Evolutionary conservation across 176 grass and related monocot genomes (phyloP).

Genomic region (Cenchrus fungigraminus): DNA sequence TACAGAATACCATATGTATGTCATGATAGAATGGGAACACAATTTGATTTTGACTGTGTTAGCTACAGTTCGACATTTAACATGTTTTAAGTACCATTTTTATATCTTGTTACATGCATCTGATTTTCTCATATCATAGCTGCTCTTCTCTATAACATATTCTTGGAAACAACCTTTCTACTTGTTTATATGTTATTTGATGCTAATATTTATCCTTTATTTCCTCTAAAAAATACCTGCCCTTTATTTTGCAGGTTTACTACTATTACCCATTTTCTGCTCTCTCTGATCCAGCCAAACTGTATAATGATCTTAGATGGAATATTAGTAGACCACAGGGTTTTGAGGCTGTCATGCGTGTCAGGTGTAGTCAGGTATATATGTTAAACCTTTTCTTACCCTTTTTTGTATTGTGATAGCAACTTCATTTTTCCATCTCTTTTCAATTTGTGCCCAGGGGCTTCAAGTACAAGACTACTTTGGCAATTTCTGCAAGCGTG

Average conservation of each 20-base stretch:
- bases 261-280: conserved; percentile 95
- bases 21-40: not conserved
- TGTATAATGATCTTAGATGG: conserved; percentile 97
- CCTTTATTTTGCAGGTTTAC: conserved; percentile 60
- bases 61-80: not conserved
- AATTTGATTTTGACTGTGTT: not conserved
- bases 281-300: conserved; percentile 81
- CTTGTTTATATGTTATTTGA: conserved; percentile 9
- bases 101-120: too few relatives aligned
- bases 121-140: not conserved
- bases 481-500: conserved; percentile 87
- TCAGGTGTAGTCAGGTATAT: conserved; percentile 78
- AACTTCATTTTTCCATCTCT: conserved; percentile 32
- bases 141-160: conserved; percentile 4
- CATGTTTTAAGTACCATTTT: too few relatives aligned
- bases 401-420: not conserved
- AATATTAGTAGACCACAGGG: conserved; percentile 92
- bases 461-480: conserved; percentile 87
- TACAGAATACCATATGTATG: not conserved
- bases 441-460: conserved; percentile 49
- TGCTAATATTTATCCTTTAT: not conserved
- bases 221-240: not conserved
- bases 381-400: conserved; percentile 25
- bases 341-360: conserved; percentile 91
- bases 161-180: not conserved